A percentile compares a stretch with the other conserved stretches of the same genome.
Conservation (phyloP, 208 protist species). For the Jaenimonas drosophilae region DNA sequence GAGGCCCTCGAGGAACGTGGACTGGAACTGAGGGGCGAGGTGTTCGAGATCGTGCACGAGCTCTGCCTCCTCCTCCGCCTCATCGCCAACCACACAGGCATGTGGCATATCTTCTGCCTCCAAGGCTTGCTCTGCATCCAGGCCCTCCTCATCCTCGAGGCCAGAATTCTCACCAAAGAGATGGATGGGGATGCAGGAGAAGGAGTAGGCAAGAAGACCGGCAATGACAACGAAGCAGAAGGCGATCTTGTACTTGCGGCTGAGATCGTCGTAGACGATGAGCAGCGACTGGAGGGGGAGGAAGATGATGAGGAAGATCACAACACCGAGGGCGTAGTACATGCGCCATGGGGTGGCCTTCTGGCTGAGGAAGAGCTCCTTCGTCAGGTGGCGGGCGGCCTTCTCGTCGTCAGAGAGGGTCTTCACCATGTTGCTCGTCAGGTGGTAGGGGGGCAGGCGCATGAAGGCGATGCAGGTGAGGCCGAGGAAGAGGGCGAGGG, state of each 20-base stretch:
- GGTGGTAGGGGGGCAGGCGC: slow-evolving; percentile 25
- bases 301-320: slow-evolving; percentile 20
- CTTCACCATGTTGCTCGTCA: slow-evolving; percentile 11
- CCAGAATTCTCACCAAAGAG: slow-evolving; percentile 2
- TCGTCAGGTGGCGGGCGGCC: slow-evolving; percentile 6
- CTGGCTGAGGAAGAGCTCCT: slow-evolving; percentile 15
- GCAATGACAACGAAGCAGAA: slow-evolving; percentile 19
- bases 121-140: not conserved
- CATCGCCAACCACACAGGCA: not conserved
- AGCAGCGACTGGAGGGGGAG: slow-evolving; percentile 21
- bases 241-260: slow-evolving; percentile 2
- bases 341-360: slow-evolving; percentile 15
- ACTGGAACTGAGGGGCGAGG: slow-evolving; percentile 21
- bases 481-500: slow-evolving; percentile 1
- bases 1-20: slow-evolving; percentile 15
- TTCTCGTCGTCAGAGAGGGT: slow-evolving; percentile 11
- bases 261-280: slow-evolving; percentile 16
- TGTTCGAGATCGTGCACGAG: slow-evolving; percentile 9
- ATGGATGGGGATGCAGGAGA: slow-evolving; percentile 16
- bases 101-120: not conserved
- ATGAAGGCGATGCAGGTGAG: slow-evolving; percentile 13
- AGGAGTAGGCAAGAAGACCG: slow-evolving; percentile 1
- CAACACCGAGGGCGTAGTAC: slow-evolving; percentile 12
- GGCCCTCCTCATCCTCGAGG: slow-evolving; percentile 1
- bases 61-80: not conserved